A percentile compares a stretch with the other conserved stretches of the same genome.
phyloP scores from a whole-genome alignment of 2,329 filamentous ascomycete genomes.

The Phyllosticta capitalensis region DNA sequence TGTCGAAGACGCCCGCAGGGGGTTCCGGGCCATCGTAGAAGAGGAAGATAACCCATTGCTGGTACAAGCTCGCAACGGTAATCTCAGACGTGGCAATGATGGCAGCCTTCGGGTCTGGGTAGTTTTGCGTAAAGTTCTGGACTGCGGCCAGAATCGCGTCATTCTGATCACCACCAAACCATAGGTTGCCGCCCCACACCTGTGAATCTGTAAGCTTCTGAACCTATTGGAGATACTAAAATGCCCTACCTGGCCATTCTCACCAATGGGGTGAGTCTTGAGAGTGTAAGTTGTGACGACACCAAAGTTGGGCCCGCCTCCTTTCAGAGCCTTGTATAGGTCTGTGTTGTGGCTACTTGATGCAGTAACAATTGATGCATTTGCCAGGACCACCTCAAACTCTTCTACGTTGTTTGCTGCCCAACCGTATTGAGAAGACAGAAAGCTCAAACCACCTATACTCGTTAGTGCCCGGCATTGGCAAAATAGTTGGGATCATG shows the following conservation, averaged over 20 bases:
- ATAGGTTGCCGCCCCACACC: slow-evolving; percentile 40
- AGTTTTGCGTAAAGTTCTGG: slow-evolving; percentile 48
- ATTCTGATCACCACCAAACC: slow-evolving; percentile 31
- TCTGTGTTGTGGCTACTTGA: slow-evolving; percentile 29
- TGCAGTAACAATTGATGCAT: slow-evolving; percentile 36
- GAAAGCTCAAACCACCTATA: slow-evolving; percentile 31
- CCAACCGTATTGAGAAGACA: slow-evolving; percentile 34
- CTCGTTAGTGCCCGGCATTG: neutral
- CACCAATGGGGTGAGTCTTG: slow-evolving; percentile 18
- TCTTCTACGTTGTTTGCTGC: slow-evolving; percentile 39
- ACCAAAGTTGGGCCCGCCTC: slow-evolving; percentile 36
- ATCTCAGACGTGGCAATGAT: slow-evolving; percentile 49
- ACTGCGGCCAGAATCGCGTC: slow-evolving; percentile 38
- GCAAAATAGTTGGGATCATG: neutral
- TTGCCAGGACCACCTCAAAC: slow-evolving; percentile 40
- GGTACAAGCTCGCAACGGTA: slow-evolving; percentile 33
- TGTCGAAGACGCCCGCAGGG: slow-evolving; percentile 45
- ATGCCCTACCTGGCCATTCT: slow-evolving; percentile 17
- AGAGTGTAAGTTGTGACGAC: slow-evolving; percentile 30
- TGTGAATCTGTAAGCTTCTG: slow-evolving; percentile 14
- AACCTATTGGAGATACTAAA: slow-evolving; percentile 17
- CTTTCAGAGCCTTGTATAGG: slow-evolving; percentile 34
- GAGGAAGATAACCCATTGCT: slow-evolving; percentile 51
- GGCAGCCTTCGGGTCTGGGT: slow-evolving; percentile 49
- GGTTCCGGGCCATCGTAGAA: slow-evolving; percentile 53